A percentile compares a stretch with the other conserved stretches of the same genome.
phyloP scores from a whole-genome alignment of 1,284 basidiomycete species.

The Calocybe gambosa region DNA sequence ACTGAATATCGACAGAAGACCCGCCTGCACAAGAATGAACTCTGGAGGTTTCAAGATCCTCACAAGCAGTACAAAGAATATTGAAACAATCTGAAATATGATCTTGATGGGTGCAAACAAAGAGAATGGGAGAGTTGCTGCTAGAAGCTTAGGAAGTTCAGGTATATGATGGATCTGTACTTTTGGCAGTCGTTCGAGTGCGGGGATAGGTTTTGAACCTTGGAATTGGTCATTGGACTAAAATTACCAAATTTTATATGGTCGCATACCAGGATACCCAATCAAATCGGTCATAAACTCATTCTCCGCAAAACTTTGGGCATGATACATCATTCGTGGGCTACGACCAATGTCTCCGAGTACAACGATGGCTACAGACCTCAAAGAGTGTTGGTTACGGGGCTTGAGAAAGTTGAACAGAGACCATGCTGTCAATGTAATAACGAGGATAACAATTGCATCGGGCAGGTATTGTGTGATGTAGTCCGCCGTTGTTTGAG shows the following conservation, averaged over 20 bases:
- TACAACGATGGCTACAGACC: conserved; percentile 83
- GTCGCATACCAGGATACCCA: conserved; percentile 73
- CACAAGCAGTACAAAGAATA: conserved; percentile 60
- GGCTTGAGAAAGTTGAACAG: conserved; percentile 27
- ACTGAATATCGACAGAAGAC: conserved; percentile 20
- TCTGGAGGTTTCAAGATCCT: conserved; percentile 68
- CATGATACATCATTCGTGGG: conserved; percentile 99
- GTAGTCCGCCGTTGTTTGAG: conserved; percentile 8
- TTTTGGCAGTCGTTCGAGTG: conserved; percentile 57
- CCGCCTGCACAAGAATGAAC: conserved; percentile 85
- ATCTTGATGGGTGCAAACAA: conserved; percentile 81
- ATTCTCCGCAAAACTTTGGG: conserved; percentile 82
- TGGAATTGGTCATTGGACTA: not conserved
- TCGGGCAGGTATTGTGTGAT: conserved; percentile 11
- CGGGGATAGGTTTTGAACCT: conserved; percentile 74
- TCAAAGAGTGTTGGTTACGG: conserved; percentile 39
- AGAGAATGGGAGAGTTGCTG: conserved; percentile 59
- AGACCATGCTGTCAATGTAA: conserved; percentile 26
- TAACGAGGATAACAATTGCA: conserved; percentile 15
- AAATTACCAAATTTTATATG: not conserved
- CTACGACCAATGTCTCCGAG: conserved; percentile 94
- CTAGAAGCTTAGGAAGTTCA: conserved; percentile 54
- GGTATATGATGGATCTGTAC: conserved; percentile 65
- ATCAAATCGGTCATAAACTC: conserved; percentile 80
- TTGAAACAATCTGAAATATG: conserved; percentile 55